phyloP scores from a whole-genome alignment of 441 rosid species.

The Viola pubescens region DNA sequence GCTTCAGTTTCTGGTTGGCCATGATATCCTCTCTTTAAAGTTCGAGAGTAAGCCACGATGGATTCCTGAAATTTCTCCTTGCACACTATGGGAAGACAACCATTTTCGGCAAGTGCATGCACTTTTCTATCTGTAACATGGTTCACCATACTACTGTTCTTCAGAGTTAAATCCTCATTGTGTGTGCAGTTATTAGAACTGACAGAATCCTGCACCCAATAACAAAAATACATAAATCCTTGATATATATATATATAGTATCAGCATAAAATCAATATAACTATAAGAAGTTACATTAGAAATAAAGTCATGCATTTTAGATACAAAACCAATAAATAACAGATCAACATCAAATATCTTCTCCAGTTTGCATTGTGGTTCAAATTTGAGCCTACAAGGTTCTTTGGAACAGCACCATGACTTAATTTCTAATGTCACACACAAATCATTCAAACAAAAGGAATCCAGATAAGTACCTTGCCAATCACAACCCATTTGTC shows the following conservation, averaged over 20 bases:
- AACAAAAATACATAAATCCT: neutral
- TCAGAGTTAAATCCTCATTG: slow-evolving; percentile 15
- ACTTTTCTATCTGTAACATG: slow-evolving; percentile 21
- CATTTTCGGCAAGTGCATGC: slow-evolving; percentile 21
- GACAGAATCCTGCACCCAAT: slow-evolving; percentile 31
- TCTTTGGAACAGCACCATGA: neutral
- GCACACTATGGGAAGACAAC: slow-evolving; percentile 21
- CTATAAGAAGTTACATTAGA: too few species aligned
- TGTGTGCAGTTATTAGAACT: slow-evolving; percentile 21
- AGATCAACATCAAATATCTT: too few species aligned
- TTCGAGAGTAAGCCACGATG: slow-evolving; percentile 23
- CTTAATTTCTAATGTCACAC: neutral
- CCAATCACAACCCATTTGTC: slow-evolving; percentile 56
- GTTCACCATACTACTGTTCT: slow-evolving; percentile 25
- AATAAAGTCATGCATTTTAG: too few species aligned
- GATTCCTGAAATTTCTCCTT: slow-evolving; percentile 24
- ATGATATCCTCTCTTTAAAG: slow-evolving; percentile 31
- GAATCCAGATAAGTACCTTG: slow-evolving; percentile 40
- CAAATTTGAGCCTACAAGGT: too few species aligned
- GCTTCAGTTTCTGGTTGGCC: slow-evolving; percentile 26
- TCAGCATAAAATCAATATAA: neutral
- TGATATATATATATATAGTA: neutral
- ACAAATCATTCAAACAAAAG: neutral
- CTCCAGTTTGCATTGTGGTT: too few species aligned
- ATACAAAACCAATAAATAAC: too few species aligned